phyloP scores from a whole-genome alignment of 192 early-diverging fungal species.

The Coemansia sp. region DNA sequence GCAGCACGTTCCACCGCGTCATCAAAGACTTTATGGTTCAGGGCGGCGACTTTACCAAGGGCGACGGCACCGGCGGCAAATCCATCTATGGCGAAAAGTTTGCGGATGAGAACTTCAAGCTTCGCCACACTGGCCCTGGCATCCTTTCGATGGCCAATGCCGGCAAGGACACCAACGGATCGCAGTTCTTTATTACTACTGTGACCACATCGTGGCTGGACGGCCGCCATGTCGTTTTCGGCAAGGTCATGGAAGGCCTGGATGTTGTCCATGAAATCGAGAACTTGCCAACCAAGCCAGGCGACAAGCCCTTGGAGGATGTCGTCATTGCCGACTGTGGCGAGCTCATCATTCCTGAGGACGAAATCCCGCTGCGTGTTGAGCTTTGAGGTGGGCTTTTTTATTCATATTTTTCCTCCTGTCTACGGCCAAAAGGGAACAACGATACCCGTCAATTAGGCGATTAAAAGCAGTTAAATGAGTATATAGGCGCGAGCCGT shows the following conservation, averaged over 20 bases:
- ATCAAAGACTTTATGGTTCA: slow-evolving; percentile 92
- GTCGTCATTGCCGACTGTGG: slow-evolving; percentile 76
- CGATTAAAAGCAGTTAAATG: slow-evolving; percentile 13
- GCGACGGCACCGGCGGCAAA: slow-evolving; percentile 81
- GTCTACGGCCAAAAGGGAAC: neutral
- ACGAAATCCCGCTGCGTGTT: slow-evolving; percentile 43
- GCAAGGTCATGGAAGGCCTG: slow-evolving; percentile 70
- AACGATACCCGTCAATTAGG: slow-evolving; percentile 13
- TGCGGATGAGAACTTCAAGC: slow-evolving; percentile 75
- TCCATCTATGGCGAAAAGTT: slow-evolving; percentile 82
- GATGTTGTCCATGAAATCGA: slow-evolving; percentile 36
- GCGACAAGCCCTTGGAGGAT: slow-evolving; percentile 65
- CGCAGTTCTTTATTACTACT: slow-evolving; percentile 83
- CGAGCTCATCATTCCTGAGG: slow-evolving; percentile 64
- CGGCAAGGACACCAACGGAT: slow-evolving; percentile 75
- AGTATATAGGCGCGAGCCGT: neutral
- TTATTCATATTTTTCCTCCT: neutral
- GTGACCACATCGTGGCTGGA: slow-evolving; percentile 76
- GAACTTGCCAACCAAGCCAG: slow-evolving; percentile 42
- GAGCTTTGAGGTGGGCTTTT: slow-evolving; percentile 27
- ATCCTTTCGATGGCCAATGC: slow-evolving; percentile 83
- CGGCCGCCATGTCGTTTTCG: slow-evolving; percentile 78
- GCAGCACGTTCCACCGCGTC: slow-evolving; percentile 81
- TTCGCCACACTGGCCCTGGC: slow-evolving; percentile 70
- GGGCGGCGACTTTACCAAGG: slow-evolving; percentile 80